Evolutionary conservation across 23 red algal genomes (phyloP), one percentile per base, ranked within the genome.

Genomic region (Cyanidioschyzon merolae): DNA sequence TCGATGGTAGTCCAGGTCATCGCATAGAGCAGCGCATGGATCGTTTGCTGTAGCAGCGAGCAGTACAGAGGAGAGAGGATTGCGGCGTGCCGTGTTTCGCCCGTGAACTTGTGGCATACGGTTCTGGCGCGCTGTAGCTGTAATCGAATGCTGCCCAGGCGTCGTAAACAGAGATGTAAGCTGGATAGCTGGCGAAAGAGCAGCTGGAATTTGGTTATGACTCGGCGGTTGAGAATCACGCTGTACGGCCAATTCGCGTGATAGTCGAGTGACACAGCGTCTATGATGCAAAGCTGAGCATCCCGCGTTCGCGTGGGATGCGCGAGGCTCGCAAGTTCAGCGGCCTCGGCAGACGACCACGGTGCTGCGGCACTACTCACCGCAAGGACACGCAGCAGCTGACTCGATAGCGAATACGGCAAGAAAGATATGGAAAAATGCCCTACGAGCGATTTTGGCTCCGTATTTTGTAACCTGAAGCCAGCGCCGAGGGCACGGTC

Each of bases 141-240:
- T 0, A 67, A 83, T 86, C 92, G 90, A 41, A 76, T 84, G n/a
- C 58, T 41, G 36, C 83, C 80, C 31, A 96, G 68, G 50, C 84
- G 77, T 0, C 86, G 83, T 79, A 80, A 79, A 1, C 86, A 77
- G 27, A 81, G 41, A 41, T 96, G 89, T 75, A 76, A 75, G 41
- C 83, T 77, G 40, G 90, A 79, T 36, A 96, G 58, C 74, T 96
- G 86, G 3, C 92, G 87, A 39, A 96, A 96, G 41, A 96, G 34
- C 37, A 90, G 79, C 83, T 96, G 92, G 50, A 87, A 96, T 89
- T 96, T 96, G 77, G 85, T 76, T 30, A 90, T 54, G 57, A 85
- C 85, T 37, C 78, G 80, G 0, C 76, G 75, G 26, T 86, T 85
- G 31, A 96, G 80, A 3, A 96, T 67, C 57, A 96, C 37, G 17